Evolutionary conservation across 2,329 filamentous ascomycete genomes (phyloP), one percentile per base, ranked within the genome.

Genomic region (Lasiodiplodia gonubiensis): DNA sequence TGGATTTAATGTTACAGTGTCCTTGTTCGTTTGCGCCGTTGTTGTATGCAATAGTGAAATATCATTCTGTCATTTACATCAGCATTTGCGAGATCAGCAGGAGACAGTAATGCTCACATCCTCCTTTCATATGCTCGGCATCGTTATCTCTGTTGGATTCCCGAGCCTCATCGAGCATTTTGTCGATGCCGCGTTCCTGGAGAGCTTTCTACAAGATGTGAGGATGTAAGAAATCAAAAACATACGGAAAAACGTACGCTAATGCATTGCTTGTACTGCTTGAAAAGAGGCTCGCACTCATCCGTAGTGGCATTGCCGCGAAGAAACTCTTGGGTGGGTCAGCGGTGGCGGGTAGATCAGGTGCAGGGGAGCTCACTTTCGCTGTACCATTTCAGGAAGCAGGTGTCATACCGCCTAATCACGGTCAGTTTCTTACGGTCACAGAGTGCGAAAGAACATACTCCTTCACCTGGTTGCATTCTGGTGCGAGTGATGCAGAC

Each of bases 351-450:
- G 23, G 51, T 63, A 49, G 68, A 61, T 64, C 67, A 68, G 63
- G 52, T 42, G 63, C 23, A 21, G 59, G 64, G 30, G 71, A 35
- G 80, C 90, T 68, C 85, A 97, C 95, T 98, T 81, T 99, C 95
- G 77, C 94, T 97, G 80, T 99, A 99, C 95, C 95, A 99, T 82
- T 97, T 98, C 71, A 99, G 83, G 78, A 99, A 99, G 82, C 95
- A 99, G 64, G 91, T 94, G 79, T 99, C 95, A 78, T 99, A 99
- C 74, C 90, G 92, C 78, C 94, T 97, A 69, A 46, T 57, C 11
- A 23, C 14, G 46, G 25, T 53, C 35, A 68, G 55, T 33, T 27
- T n/a, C 18, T n/a, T 16, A 2, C 6, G 49, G 60, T 52, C 46
- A 69, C 69, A 18, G 4, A 11, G 8, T 5, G 49, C 30, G 18